A percentile compares a stretch with the other conserved stretches of the same genome.
Evolutionary conservation across 768 basidiomycete genomes (phyloP).

Genomic region (Ephemerocybe angulata): DNA sequence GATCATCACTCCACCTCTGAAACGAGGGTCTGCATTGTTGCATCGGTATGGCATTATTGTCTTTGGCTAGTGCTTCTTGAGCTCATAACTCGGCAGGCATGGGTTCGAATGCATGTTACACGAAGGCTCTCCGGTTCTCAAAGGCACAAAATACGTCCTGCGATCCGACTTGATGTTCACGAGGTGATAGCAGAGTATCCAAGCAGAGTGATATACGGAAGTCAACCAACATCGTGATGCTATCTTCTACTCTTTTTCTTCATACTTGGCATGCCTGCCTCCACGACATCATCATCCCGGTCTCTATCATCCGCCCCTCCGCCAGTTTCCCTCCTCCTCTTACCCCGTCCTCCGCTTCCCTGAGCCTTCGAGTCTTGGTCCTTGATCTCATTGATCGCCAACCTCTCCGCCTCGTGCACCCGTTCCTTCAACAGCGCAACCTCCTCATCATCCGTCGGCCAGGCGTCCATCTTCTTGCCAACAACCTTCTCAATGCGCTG

Average conservation of each 20-base stretch:
- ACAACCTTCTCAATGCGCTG: slow-evolving; percentile 93
- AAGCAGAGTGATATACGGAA: no score
- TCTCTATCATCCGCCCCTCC: slow-evolving; percentile 72
- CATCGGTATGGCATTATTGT: slow-evolving; percentile 46
- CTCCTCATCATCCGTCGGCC: slow-evolving; percentile 84
- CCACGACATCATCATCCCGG: slow-evolving; percentile 88
- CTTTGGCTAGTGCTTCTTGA: not conserved
- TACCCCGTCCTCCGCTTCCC: slow-evolving; percentile 40
- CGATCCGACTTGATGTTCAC: slow-evolving; percentile 72
- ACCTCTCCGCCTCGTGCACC: slow-evolving; percentile 78
- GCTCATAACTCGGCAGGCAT: slow-evolving; percentile 48
- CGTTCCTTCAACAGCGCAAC: slow-evolving; percentile 83
- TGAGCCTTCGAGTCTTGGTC: slow-evolving; percentile 53
- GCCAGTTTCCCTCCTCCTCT: slow-evolving; percentile 42
- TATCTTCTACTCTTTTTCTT: slow-evolving; percentile 50
- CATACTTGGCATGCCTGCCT: slow-evolving; percentile 79
- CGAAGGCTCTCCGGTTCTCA: slow-evolving; percentile 60
- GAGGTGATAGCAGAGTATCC: no score
- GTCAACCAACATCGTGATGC: no score
- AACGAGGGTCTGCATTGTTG: slow-evolving; percentile 60
- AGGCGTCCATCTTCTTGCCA: slow-evolving; percentile 88
- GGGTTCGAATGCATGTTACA: slow-evolving; percentile 71
- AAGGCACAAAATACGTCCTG: slow-evolving; percentile 68
- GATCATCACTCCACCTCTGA: slow-evolving; percentile 49
- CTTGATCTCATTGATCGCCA: slow-evolving; percentile 73